Evolutionary conservation across 2,329 filamentous ascomycete genomes (phyloP), one percentile per base, ranked within the genome.

Genomic region (Lojkania enalia): DNA sequence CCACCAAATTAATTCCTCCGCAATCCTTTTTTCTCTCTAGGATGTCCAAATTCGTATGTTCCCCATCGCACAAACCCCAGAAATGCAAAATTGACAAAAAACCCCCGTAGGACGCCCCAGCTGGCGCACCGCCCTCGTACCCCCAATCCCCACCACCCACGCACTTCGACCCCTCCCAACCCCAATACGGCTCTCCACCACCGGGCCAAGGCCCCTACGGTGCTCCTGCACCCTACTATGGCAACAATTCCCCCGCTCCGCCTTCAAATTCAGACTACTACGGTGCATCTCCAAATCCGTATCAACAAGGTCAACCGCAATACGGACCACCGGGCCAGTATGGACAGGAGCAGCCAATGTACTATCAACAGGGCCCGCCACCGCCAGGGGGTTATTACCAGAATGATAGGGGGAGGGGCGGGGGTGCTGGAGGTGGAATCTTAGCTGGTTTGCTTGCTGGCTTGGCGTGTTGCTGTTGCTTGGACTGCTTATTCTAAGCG

Each of bases 391-490:
- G 72, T 4, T 71, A 74, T 46, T 73, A 73, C 40, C 53, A 66
- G 23, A 64, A 70, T 45, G 51, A 58, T n/a, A 63, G 51, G 50
- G 63, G 50, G 32, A 44, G 63, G 9, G 54, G 63, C 4, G 63
- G 65, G 6, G 57, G 61, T 13, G 61, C 44, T n/a, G 46, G 56
- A 18, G 67, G 63, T 3, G 75, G 75, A 2, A 58, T 76, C 23
- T 65, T 74, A 27, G 71, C 70, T 3, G 75, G 69, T 13, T 51
- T 75, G 32, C 59, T 75, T 48, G 76, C 69, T 7, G 69, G 65
- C 42, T 50, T 77, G 60, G 75, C 76, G 27, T 77, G 75, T 55
- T 78, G 76, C 54, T 78, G 76, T 55, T 78, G 76, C 67, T 69
- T 78, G 64, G 76, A 78, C 52, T 69, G 74, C 48, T 58, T 78